Conservation (phyloP, 73 alveolate species). For the Paramecium caudatum region DNA sequence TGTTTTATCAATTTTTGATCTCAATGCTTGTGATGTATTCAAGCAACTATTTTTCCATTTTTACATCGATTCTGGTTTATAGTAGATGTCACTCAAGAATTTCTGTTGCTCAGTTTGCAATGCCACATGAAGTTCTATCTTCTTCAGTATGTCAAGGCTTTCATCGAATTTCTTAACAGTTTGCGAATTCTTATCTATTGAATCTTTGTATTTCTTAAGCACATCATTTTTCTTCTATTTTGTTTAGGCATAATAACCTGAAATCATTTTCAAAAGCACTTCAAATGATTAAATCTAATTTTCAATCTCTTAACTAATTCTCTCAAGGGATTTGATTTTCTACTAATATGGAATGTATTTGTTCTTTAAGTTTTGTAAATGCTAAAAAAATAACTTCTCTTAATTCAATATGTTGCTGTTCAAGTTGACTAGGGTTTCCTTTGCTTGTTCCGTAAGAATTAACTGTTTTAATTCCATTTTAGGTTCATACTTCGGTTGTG, state of each 20-base stretch:
- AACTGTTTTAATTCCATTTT: constrained; percentile 46
- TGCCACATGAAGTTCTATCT: constrained; percentile 30
- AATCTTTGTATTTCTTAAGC: constrained; percentile 28
- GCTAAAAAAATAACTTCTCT: constrained; percentile 41
- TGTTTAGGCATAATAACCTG: not conserved
- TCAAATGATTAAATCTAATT: constrained; percentile 60
- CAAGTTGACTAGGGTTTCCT: not conserved
- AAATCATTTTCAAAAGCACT: not conserved
- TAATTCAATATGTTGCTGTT: constrained; percentile 29
- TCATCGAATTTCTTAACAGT: constrained; percentile 66
- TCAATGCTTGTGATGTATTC: not conserved
- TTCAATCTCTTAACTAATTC: constrained; percentile 6
- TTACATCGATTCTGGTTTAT: constrained; percentile 41
- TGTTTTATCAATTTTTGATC: constrained; percentile 32
- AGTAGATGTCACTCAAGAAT: constrained; percentile 42
- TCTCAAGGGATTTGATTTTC: constrained; percentile 4
- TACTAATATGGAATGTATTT: constrained; percentile 34
- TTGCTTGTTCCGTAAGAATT: constrained; percentile 7
- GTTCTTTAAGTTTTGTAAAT: constrained; percentile 22
- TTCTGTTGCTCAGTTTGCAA: not conserved
- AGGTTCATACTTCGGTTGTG: constrained; percentile 37
- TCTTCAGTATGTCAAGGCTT: constrained; percentile 28
- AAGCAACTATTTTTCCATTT: constrained; percentile 43
- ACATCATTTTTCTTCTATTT: constrained; percentile 4
- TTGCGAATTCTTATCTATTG: constrained; percentile 7